A percentile compares a stretch with the other conserved stretches of the same genome.
phyloP scores from a whole-genome alignment of 148 eudicot species.

The Rheum nobile region DNA sequence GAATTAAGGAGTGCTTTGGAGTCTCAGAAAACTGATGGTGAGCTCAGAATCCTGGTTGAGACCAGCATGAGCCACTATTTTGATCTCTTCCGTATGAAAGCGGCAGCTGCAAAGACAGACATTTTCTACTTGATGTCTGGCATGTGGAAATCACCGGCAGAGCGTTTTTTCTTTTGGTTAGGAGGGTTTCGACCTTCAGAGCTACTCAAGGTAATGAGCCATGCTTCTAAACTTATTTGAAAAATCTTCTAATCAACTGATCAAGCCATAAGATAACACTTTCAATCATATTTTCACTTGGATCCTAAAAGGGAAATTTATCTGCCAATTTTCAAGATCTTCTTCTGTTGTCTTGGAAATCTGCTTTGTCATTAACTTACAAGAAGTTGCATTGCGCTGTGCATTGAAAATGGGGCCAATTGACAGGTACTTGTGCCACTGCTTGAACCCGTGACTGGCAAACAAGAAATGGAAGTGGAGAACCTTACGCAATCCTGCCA shows the following conservation, averaged over 20 bases:
- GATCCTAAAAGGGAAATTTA: no score
- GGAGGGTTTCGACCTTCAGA: constrained; percentile 99
- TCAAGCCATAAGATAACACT: not conserved
- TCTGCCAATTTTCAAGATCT: no score
- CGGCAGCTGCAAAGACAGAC: constrained; percentile 66
- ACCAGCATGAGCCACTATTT: constrained; percentile 62
- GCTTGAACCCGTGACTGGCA: constrained; percentile 52
- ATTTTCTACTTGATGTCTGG: constrained; percentile 83
- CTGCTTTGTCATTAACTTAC: not conserved
- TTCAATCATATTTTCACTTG: not conserved
- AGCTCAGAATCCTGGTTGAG: constrained; percentile 55
- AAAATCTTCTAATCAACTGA: not conserved
- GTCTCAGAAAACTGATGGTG: constrained; percentile 37
- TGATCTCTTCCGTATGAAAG: constrained; percentile 68
- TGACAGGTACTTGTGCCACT: constrained; percentile 70
- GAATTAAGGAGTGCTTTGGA: constrained; percentile 58
- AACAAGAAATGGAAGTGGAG: constrained; percentile 34
- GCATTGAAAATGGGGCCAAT: not conserved
- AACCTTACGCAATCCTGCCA: constrained; percentile 70
- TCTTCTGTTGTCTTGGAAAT: not conserved
- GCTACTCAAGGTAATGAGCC: constrained; percentile 50
- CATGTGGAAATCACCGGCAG: constrained; percentile 80
- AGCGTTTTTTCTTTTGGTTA: constrained; percentile 86
- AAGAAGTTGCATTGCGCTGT: not conserved
- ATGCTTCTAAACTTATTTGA: not conserved